Base-by-base conservation (phyloP, 768 basidiomycete genomes). In the Phylloporus sp. region DNA sequence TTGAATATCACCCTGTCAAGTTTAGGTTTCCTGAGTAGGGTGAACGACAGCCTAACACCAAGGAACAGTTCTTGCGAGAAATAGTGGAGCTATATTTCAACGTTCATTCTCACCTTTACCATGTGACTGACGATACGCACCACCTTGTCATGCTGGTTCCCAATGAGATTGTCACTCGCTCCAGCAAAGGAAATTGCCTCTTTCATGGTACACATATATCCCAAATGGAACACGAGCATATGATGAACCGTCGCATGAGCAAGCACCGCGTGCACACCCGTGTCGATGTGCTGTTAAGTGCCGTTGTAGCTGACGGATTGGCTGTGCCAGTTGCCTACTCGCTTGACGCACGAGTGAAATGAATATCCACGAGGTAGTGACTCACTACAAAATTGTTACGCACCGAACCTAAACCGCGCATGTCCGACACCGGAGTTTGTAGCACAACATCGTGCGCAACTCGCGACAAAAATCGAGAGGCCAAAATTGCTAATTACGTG, bases 401-500 rank as follows among this genome's bases (percentile, higher is more conserved):
- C 5, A 11, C 12, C 34, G 26, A 46, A 45, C 28, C 23, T 22
- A 22, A 29, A 39, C 18, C 27, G 31, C 41, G 6, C 39, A 42
- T 39, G 48, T 28, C 34, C 10, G n/a, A n/a, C n/a, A n/a, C 36
- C 26, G 16, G 48, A 51, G 41, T n/a, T n/a, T n/a, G n/a, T 26
- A 29, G 31, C 23, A 32, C 20, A 9, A 3, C n/a, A 29, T 23
- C 5, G 32, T 26, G 18, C 24, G 23, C 41, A 27, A 42, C 26
- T 42, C 45, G 49, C 31, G 35, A 57, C 12, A 24, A 54, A 43
- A 50, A 60, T 13, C 29, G 35, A 42, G 45, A 6, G 5, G 10
- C 32, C 41, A 26, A 12, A 32, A 28, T 31, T 50, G 23, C 36
- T 38, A 42, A 48, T 64, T 50, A 67, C n/a, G 66, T 69, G 61